Percentiles rank a stretch among this genome's conserved stretches.
Conservation (phyloP, 148 eudicot genomes). For the Camellia japonica region DNA sequence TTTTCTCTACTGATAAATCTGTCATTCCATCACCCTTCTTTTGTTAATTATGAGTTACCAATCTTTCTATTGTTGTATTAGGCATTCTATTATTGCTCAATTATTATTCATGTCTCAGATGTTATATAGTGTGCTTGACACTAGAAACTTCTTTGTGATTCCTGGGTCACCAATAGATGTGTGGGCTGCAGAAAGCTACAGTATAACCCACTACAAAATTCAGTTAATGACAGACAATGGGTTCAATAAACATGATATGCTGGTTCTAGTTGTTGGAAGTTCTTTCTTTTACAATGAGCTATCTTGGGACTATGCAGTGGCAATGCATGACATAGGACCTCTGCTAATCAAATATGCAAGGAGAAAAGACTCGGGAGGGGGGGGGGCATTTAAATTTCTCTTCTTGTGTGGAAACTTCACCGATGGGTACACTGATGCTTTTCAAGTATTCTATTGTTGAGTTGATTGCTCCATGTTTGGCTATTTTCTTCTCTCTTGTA, state of each 20-base stretch:
- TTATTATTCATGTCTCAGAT: slow-evolving; percentile 62
- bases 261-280: slow-evolving; percentile 82
- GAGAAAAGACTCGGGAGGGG: slow-evolving; percentile 40
- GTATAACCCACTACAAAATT: slow-evolving; percentile 58
- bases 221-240: slow-evolving; percentile 54
- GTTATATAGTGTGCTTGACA: slow-evolving; percentile 88
- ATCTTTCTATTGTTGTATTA: slow-evolving; percentile 5
- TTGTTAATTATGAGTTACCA: neutral
- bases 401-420: slow-evolving; percentile 79
- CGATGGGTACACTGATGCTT: slow-evolving; percentile 54
- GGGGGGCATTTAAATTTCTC: slow-evolving; percentile 54
- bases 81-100: slow-evolving; percentile 26
- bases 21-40: neutral
- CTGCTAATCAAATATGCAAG: slow-evolving; percentile 76
- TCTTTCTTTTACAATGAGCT: slow-evolving; percentile 78
- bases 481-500: neutral
- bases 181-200: slow-evolving; percentile 89
- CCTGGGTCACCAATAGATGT: slow-evolving; percentile 97
- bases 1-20: slow-evolving; percentile 73
- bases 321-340: slow-evolving; percentile 78
- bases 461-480: neutral
- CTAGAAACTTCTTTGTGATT: slow-evolving; percentile 96
- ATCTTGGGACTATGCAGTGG: slow-evolving; percentile 84
- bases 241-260: slow-evolving; percentile 59
- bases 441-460: slow-evolving; percentile 50